Base-by-base conservation (phyloP, 495 filamentous ascomycete species). In the Evernia prunastri region DNA sequence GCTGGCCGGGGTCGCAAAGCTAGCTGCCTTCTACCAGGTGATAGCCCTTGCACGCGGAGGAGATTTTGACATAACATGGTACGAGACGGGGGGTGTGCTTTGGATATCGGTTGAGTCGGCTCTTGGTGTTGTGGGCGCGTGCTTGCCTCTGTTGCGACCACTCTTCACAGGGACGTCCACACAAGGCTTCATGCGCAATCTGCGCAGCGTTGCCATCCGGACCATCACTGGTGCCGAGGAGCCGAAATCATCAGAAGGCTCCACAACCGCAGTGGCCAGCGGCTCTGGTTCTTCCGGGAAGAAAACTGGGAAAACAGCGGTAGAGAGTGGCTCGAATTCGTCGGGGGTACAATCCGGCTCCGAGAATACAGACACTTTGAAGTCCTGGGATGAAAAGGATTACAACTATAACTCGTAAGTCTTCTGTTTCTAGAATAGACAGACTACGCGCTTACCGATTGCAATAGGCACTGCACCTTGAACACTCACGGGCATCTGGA, bases 41-140 rank as follows among this genome's bases (percentile, higher is more conserved):
- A 66, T 58, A 11, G 64, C 63, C 27, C 62, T 70, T 23, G 59
- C 39, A 3, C 17, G 0, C 15, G 37, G 27, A 25, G 35, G 35
- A 12, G 35, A 59, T 12, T 37, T 6, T 2, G 56, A 59, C 56
- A 40, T 59, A 23, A 27, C 56, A n/a, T 59, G 66, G 53, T 68
- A 71, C 42, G 63, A 66, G 12, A 67, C 67, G 20, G 60, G 63
- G 18, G 49, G 66, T 33, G 37, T 59, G 12, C 29, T 42, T 5
- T 81, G 77, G 78, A 74, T 73, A 5, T 70, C 78, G 17, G 66
- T 78, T 51, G 78, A 80, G 61, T 61, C 72, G 20, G 75, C 77
- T 67, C 59, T 78, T 25, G 75, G 74, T 27, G 73, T 79, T 47
- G 73, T 80, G 61, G 78, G 76, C 67, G 78, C 76, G 39, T 79